phyloP scores from a whole-genome alignment of 2,329 filamentous ascomycete species.

The Camillea tinctor region DNA sequence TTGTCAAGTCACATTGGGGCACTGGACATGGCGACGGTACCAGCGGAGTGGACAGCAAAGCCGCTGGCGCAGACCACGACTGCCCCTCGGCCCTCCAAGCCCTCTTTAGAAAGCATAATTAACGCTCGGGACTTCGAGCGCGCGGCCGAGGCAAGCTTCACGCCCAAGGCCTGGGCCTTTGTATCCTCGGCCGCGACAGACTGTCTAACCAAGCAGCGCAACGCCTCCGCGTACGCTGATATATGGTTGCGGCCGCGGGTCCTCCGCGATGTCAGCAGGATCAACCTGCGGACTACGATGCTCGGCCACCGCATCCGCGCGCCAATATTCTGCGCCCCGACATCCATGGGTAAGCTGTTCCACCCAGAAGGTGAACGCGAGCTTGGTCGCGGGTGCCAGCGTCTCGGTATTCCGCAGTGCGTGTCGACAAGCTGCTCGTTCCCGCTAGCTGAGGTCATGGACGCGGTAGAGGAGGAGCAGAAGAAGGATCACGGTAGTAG shows the following conservation, averaged over 20 bases:
- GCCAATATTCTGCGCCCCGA: constrained; percentile 63
- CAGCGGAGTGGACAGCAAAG: constrained; percentile 45
- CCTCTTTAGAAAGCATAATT: constrained; percentile 54
- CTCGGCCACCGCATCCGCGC: constrained; percentile 51
- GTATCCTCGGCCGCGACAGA: constrained; percentile 66
- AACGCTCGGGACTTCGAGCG: constrained; percentile 60
- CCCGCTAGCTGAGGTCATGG: constrained; percentile 52
- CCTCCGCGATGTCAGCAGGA: constrained; percentile 43
- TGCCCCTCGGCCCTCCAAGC: constrained; percentile 33
- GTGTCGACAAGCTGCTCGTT: constrained; percentile 63
- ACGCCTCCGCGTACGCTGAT: constrained; percentile 51
- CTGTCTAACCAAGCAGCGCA: constrained; percentile 54
- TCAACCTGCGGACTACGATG: constrained; percentile 52
- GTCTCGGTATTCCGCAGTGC: constrained; percentile 55
- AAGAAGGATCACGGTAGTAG: neutral
- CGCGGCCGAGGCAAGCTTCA: constrained; percentile 53
- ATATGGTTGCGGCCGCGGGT: constrained; percentile 54
- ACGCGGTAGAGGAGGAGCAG: constrained; percentile 30
- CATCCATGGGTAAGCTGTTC: constrained; percentile 62
- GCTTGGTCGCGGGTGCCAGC: constrained; percentile 51
- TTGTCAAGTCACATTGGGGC: constrained; percentile 47
- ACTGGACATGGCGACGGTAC: constrained; percentile 48
- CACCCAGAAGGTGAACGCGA: constrained; percentile 64
- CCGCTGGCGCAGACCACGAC: constrained; percentile 29
- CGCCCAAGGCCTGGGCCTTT: constrained; percentile 68